Percentiles rank a stretch among this genome's conserved stretches.
Conservation (phyloP, 768 basidiomycete species). For the Amanita rubescens region DNA sequence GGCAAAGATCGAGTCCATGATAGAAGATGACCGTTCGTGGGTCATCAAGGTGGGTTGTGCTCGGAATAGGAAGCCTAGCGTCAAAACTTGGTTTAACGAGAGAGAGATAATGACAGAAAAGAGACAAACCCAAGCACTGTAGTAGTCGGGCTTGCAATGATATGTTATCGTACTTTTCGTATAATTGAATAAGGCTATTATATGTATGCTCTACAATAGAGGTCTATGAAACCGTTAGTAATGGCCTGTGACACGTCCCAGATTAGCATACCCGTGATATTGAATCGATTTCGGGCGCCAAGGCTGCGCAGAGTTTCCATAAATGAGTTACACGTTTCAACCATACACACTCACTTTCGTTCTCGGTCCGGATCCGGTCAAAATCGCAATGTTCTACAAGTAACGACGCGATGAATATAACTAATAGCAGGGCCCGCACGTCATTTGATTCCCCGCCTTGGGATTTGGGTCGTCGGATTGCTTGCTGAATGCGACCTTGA, state of each 20-base stretch:
- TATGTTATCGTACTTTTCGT: conserved; percentile 54
- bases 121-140: conserved; percentile 71
- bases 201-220: conserved; percentile 85
- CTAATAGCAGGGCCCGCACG: conserved; percentile 49
- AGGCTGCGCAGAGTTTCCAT: conserved; percentile 27
- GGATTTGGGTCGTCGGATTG: conserved; percentile 35
- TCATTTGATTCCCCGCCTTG: conserved; percentile 42
- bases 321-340: neutral
- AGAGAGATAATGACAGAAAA: neutral
- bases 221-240: conserved; percentile 29
- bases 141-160: conserved; percentile 65
- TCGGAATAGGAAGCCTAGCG: conserved; percentile 80
- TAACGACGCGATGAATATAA: conserved; percentile 79
- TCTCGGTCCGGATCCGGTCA: conserved; percentile 61
- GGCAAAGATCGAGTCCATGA: conserved; percentile 88
- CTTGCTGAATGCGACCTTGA: conserved; percentile 57
- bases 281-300: conserved; percentile 47
- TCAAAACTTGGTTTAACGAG: neutral
- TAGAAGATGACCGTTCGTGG: conserved; percentile 60
- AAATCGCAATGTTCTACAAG: conserved; percentile 89
- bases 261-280: conserved; percentile 42
- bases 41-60: conserved; percentile 91
- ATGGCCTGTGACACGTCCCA: neutral
- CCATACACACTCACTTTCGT: conserved; percentile 40
- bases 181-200: conserved; percentile 58